Evolutionary conservation across 345 rosid species (phyloP).

Genomic region (Sonneratia caseolaris): DNA sequence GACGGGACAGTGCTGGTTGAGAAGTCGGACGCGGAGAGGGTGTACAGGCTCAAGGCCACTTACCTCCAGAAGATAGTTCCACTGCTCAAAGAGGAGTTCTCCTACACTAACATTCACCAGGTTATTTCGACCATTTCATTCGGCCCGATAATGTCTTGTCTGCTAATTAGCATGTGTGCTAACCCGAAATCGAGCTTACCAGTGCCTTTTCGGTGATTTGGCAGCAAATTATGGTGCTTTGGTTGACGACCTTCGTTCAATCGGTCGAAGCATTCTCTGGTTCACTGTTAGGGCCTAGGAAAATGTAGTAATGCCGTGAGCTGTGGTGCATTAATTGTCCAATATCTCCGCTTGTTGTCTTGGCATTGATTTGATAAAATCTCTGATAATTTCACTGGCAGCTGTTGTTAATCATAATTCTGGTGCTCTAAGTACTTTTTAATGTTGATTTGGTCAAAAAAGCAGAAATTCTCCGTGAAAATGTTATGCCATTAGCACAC

Average conservation of each 20-base stretch:
- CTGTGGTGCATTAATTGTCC: background rate
- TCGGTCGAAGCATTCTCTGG: too few species aligned
- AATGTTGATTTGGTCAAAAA: background rate
- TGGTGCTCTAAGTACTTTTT: background rate
- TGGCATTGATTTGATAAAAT: background rate
- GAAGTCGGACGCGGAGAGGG: conserved; percentile 64
- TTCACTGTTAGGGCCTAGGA: background rate
- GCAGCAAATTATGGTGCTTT: background rate
- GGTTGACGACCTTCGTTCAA: background rate
- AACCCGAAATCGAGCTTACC: background rate
- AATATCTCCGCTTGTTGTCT: background rate
- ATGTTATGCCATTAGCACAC: background rate
- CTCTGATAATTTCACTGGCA: background rate
- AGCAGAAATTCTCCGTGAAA: background rate
- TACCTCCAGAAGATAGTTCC: conserved; percentile 82
- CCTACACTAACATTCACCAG: conserved; percentile 71
- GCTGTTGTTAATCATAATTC: background rate
- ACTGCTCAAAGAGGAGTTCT: conserved; percentile 71
- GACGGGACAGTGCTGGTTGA: conserved; percentile 60
- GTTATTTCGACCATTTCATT: conserved; percentile 15
- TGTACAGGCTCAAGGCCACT: conserved; percentile 49
- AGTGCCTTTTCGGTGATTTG: background rate
- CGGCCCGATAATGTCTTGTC: too few species aligned
- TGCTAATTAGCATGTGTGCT: background rate
- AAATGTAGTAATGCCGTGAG: background rate